Base-by-base conservation (phyloP, 2,329 filamentous ascomycete genomes). In the Colletotrichum sansevieriae region DNA sequence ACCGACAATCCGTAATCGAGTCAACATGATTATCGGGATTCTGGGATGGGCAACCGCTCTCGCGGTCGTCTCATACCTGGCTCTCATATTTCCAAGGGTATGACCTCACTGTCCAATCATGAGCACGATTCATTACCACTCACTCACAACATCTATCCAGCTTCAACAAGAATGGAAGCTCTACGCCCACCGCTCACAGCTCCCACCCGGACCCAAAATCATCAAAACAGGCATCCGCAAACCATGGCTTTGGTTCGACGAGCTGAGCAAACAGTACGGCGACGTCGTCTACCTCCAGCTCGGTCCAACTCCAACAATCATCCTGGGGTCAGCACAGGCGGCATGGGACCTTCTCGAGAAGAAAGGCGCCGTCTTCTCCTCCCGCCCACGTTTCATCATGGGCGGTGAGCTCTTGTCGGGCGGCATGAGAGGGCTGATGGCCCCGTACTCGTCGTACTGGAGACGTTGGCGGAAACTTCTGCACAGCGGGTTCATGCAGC, bases 371-470 rank as follows among this genome's bases (percentile, higher is more conserved):
- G 77, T 81, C 44, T 84, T 81, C 64, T 83, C 82, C 0, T 84
- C 82, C 0, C 77, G 83, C 0, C 82, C 83, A 0, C 76, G 82
- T 3, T 84, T 84, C 70, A 82, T 83, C 65, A 81, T 83, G 76
- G 82, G 82, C 29, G 78, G 79, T 2, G 81, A 83, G 47, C 73
- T 82, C 0, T 73, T 83, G 0, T 83, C 82, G 0, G 78, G 76
- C 0, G 80, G 80, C 0, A 76, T 82, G 76, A 75, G 81, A 4
- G 81, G 81, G 0, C 73, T 84, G 4, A 83, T 83, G 76, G 79
- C 82, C 4, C 80, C 81, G 0, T 83, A 84, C 69, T 76, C 76
- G 0, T 66, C 76, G 0, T 83, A 78, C 52, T 84, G 82, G 82
- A 72, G 81, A 15, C 76, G 81, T 0, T 83, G 81, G 77, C 75